These are phyloP conservation scores for Moelleriella libera DNA, from an alignment of 2,329 filamentous ascomycete species.

Conservation along the genomic window DNA sequence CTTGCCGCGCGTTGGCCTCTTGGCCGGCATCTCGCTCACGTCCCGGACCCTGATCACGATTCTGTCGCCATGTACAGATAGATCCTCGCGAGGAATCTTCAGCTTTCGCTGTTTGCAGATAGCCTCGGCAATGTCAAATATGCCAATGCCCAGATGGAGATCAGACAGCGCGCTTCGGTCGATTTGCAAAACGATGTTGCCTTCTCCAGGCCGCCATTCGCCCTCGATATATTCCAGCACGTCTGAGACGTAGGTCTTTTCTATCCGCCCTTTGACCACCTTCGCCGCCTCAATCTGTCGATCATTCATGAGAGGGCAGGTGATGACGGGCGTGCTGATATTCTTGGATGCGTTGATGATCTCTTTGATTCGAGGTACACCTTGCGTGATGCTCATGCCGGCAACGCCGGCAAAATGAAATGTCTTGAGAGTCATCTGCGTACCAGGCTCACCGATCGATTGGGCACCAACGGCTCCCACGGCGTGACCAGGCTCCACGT, in stretches of 20 bases:
- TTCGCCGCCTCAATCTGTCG: slow-evolving; percentile 65
- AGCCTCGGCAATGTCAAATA: slow-evolving; percentile 58
- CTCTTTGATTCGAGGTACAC: slow-evolving; percentile 99
- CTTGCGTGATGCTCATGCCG: slow-evolving; percentile 97
- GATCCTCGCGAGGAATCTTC: slow-evolving; percentile 53
- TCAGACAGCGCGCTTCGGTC: slow-evolving; percentile 66
- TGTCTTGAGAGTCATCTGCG: slow-evolving; percentile 97
- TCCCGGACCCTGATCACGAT: slow-evolving; percentile 63
- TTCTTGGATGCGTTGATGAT: slow-evolving; percentile 96
- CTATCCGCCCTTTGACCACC: slow-evolving; percentile 83
- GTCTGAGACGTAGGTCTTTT: slow-evolving; percentile 85
- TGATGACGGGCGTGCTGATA: slow-evolving; percentile 91
- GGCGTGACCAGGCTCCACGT: slow-evolving; percentile 87
- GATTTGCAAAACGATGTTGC: slow-evolving; percentile 68
- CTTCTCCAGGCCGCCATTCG: slow-evolving; percentile 65
- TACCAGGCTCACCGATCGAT: slow-evolving; percentile 95
- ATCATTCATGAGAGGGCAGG: slow-evolving; percentile 68
- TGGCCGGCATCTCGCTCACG: slow-evolving; percentile 32
- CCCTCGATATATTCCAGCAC: slow-evolving; percentile 72
- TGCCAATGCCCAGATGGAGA: slow-evolving; percentile 66
- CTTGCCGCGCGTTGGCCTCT: slow-evolving; percentile 32
- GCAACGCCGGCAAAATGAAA: slow-evolving; percentile 99
- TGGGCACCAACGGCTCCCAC: slow-evolving; percentile 94
- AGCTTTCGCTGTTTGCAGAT: slow-evolving; percentile 75
- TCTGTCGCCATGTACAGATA: slow-evolving; percentile 44